Base-by-base conservation (phyloP, 2,329 filamentous ascomycete genomes). In the Talaromyces sp. region DNA sequence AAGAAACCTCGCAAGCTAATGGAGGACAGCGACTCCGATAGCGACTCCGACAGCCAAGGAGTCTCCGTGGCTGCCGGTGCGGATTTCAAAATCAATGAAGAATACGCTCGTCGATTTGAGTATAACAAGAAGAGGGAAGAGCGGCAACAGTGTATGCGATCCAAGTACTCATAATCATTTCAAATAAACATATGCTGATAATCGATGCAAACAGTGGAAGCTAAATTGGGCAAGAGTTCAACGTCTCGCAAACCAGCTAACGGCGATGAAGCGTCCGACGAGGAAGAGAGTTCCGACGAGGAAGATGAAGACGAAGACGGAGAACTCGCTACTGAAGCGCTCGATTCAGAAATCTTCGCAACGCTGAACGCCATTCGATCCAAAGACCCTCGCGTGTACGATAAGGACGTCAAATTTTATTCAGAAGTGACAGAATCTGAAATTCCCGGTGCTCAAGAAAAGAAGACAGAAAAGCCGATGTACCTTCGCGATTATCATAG, bases 121-220 rank as follows among this genome's bases (percentile, higher is more conserved):
- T 86, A 98, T 80, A 99, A 99, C 81, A 97, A 98, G 82, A 97
- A 97, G 81, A 87, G 94, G 65, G 93, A 96, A 75, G 95, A 99
- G 76, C 82, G 88, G 68, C 89, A 93, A 79, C 73, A 75, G 67
- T 69, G 75, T 78, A 76, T 67, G 73, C 4, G 13, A 2, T 47
- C 4, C 15, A 39, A 4, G 25, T 1, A 35, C 1, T 57, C 8
- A 8, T 3, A 10, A 8, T 27, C 27, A 31, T 31, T 2, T 35
- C 13, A 37, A 15, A 54, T 13, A 13, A 17, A 22, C 19, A 25
- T 52, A 7, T 43, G 52, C 54, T 64, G 22, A 64, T 45, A 8
- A 52, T 31, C 8, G 9, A 52, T 31, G 37, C 41, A 33, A 41
- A 61, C 17, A 66, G 65, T 66, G 65, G 61, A 66, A 54, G 35